These are phyloP conservation scores for Alternaria sp. DNA, from an alignment of 2,329 filamentous ascomycete species.

Conservation along the genomic window DNA sequence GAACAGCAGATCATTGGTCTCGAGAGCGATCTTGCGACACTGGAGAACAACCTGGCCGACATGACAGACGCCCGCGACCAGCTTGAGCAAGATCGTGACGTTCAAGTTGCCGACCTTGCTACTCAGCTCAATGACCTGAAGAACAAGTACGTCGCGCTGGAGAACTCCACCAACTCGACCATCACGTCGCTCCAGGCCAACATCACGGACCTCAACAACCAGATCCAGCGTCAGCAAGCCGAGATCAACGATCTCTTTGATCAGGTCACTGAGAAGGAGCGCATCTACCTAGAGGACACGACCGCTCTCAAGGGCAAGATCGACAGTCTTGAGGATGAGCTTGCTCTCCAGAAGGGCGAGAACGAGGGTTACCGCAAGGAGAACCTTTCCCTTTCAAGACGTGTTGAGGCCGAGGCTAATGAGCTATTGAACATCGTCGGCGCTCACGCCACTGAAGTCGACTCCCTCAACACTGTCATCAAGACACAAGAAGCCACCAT, in stretches of 20 bases:
- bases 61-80: constrained; percentile 42
- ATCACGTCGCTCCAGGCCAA: constrained; percentile 44
- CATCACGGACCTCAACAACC: constrained; percentile 51
- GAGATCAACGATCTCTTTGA: constrained; percentile 47
- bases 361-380: constrained; percentile 35
- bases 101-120: constrained; percentile 44
- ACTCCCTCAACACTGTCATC: constrained; percentile 47
- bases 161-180: constrained; percentile 39
- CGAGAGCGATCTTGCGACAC: constrained; percentile 38
- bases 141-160: constrained; percentile 40
- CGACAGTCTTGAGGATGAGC: constrained; percentile 26
- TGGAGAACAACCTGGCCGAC: constrained; percentile 27
- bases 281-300: constrained; percentile 35
- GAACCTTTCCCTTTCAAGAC: constrained; percentile 36
- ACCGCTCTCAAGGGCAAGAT: constrained; percentile 34
- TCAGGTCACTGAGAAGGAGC: constrained; percentile 33
- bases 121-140: constrained; percentile 42
- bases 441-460: constrained; percentile 37
- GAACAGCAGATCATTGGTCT: constrained; percentile 45
- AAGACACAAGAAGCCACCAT: constrained; percentile 50
- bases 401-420: constrained; percentile 36
- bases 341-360: constrained; percentile 26
- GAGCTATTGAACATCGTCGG: constrained; percentile 41
- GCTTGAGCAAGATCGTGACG: constrained; percentile 39
- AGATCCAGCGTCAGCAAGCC: constrained; percentile 47